Evolutionary conservation across 306 rosid species (phyloP), one percentile per base, ranked within the genome.

Genomic region (peach (Prunus persica)): DNA sequence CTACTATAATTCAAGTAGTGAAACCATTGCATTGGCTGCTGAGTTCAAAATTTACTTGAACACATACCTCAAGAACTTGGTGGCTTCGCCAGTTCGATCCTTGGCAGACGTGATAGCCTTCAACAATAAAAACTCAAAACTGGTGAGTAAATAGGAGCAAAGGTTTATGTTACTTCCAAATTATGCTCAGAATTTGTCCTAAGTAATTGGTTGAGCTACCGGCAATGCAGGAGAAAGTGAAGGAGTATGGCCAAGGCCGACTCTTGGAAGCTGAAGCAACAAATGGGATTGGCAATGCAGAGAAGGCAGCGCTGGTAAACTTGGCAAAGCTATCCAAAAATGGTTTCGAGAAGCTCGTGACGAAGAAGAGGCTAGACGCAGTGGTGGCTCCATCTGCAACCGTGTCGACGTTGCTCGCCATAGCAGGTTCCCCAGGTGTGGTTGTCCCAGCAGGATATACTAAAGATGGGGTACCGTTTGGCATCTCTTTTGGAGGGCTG

Each of bases 311-410:
- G 14, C 11, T 58, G 32, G 12, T 11, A 24, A 58, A 28, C 25
- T 22, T 58, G 32, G 18, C 34, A 11, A 24, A 30, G 25, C 14
- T 58, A 2, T 11, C 34, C 2, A 58, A 11, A 12, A 19, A 11
- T 58, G 64, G 24, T 24, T 56, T 83, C 67, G 89, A 68, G 82
- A 83, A 83, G 22, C 12, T 86, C 11, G 71, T 86, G 83, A 79
- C 64, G 27, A 77, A 79, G 54, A 75, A 82, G 50, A 41, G 82
- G 76, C 74, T 89, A 72, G 94, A 87, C 78, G 87, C 88, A 0
- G 6, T 86, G 72, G 89, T 82, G 19, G 78, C 83, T 38, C 60
- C 74, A 38, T 4, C 7, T 72, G 27, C 8, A 27, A 4, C 2
- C 13, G 22, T 22, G 27, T n/a, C 41, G 24, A 41, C 6, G 12